These are phyloP conservation scores for Kwoniella sp. DNA, from an alignment of 768 basidiomycete genomes.

Conservation along the genomic window DNA sequence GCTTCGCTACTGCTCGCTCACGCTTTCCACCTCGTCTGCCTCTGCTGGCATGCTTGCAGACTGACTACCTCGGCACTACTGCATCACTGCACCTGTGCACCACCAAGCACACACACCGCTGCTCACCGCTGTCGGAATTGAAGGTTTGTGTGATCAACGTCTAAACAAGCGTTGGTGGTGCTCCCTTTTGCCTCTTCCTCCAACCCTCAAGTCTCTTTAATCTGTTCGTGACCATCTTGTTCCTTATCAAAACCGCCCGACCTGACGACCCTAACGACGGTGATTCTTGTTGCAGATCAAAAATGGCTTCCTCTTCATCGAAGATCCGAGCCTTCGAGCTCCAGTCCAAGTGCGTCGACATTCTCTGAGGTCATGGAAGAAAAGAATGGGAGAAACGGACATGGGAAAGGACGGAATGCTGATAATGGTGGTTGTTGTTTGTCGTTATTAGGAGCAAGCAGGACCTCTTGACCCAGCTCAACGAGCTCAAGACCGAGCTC, in stretches of 20 bases:
- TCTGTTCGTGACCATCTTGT: slow-evolving; percentile 2
- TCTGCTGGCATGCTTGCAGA: not conserved
- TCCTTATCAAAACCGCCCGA: not conserved
- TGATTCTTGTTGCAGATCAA: slow-evolving; percentile 10
- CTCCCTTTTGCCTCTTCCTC: slow-evolving; percentile 5
- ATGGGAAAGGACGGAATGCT: slow-evolving; percentile 2
- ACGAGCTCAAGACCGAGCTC: slow-evolving; percentile 94
- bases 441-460: slow-evolving; percentile 72
- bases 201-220: slow-evolving; percentile 23
- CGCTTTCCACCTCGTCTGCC: not conserved
- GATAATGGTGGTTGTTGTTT: slow-evolving; percentile 5
- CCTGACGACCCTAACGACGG: slow-evolving; percentile 2
- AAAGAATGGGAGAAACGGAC: not conserved
- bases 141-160: slow-evolving; percentile 1
- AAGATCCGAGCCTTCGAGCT: slow-evolving; percentile 57
- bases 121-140: slow-evolving; percentile 3
- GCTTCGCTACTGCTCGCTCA: not conserved
- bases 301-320: slow-evolving; percentile 51
- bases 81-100: not conserved
- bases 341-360: slow-evolving; percentile 54
- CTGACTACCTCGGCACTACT: slow-evolving; percentile 8
- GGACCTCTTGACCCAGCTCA: slow-evolving; percentile 91
- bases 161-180: slow-evolving; percentile 1
- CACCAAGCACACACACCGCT: not conserved
- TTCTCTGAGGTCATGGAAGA: not conserved